A percentile compares a stretch with the other conserved stretches of the same genome.
Evolutionary conservation across 2,329 filamentous ascomycete species (phyloP).

Genomic region (Monosporascus ibericus): DNA sequence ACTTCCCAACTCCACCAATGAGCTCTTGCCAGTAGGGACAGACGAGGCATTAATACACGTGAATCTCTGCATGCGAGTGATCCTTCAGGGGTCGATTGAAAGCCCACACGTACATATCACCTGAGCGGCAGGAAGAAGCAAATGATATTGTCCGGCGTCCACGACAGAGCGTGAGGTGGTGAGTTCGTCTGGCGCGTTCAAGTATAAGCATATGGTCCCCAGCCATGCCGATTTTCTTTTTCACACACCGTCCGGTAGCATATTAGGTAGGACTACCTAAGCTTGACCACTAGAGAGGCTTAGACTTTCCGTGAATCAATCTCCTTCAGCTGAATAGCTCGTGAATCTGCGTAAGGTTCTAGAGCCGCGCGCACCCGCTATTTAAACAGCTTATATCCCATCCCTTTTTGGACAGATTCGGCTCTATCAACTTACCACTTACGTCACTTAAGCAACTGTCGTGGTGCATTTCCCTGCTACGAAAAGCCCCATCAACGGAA

Average conservation of each 20-base stretch:
- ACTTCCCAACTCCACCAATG: constrained; percentile 10
- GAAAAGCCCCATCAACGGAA: not conserved
- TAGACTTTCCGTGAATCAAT: not conserved
- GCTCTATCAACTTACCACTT: no score
- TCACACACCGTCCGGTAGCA: not conserved
- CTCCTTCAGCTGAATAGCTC: not conserved
- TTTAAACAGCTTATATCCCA: no score
- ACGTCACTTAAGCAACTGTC: no score
- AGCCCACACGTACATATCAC: not conserved
- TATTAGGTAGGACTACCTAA: not conserved
- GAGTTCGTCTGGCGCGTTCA: not conserved
- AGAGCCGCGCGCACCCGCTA: not conserved
- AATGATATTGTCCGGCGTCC: not conserved
- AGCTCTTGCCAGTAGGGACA: constrained; percentile 8
- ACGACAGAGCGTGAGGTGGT: not conserved
- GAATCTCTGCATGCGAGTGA: constrained; percentile 1
- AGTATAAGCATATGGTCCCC: not conserved
- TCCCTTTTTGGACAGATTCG: no score
- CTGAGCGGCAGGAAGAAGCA: not conserved
- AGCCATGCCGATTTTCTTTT: not conserved
- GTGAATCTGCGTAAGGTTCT: not conserved
- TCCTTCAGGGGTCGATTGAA: not conserved
- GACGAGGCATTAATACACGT: constrained; percentile 1
- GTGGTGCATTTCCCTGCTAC: no score
- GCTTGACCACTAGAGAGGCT: not conserved